A percentile compares a stretch with the other conserved stretches of the same genome.
These are phyloP conservation scores for Yamadazyma diddensiae DNA, from an alignment of 1,139 yeast species.

Conservation along the genomic window DNA sequence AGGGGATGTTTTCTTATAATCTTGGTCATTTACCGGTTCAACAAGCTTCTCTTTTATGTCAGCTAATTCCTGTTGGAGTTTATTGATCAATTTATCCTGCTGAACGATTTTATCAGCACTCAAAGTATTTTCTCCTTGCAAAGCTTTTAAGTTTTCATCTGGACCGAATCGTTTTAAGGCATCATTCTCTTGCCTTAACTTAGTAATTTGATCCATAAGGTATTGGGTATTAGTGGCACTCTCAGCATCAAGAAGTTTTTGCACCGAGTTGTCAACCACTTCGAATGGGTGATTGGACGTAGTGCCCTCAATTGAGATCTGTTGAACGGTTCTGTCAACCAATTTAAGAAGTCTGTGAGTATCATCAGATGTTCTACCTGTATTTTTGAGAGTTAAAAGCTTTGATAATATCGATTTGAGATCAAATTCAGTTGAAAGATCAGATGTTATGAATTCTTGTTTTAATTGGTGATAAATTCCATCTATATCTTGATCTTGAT, in stretches of 20 bases:
- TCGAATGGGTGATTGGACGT: slow-evolving; percentile 7
- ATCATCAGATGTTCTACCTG: slow-evolving; percentile 21
- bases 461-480: slow-evolving; percentile 16
- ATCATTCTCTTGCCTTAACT: slow-evolving; percentile 24
- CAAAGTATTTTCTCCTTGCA: slow-evolving; percentile 11
- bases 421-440: slow-evolving; percentile 13
- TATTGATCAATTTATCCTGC: slow-evolving; percentile 28
- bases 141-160: slow-evolving; percentile 17
- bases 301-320: slow-evolving; percentile 22
- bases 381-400: slow-evolving; percentile 21
- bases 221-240: neutral
- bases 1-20: slow-evolving; percentile 6
- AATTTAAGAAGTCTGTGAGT: slow-evolving; percentile 23
- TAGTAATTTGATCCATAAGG: slow-evolving; percentile 17
- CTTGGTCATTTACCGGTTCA: slow-evolving; percentile 3
- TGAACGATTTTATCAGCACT: slow-evolving; percentile 23
- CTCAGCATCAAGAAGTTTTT: neutral
- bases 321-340: slow-evolving; percentile 31
- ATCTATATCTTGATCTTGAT: slow-evolving; percentile 18
- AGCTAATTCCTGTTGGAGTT: slow-evolving; percentile 20
- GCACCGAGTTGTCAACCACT: neutral
- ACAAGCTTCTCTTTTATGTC: neutral
- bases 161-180: slow-evolving; percentile 19
- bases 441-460: slow-evolving; percentile 13
- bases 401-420: slow-evolving; percentile 11